Conservation (phyloP, 2,329 filamentous ascomycete species). For the Colletotrichum liriopes region DNA sequence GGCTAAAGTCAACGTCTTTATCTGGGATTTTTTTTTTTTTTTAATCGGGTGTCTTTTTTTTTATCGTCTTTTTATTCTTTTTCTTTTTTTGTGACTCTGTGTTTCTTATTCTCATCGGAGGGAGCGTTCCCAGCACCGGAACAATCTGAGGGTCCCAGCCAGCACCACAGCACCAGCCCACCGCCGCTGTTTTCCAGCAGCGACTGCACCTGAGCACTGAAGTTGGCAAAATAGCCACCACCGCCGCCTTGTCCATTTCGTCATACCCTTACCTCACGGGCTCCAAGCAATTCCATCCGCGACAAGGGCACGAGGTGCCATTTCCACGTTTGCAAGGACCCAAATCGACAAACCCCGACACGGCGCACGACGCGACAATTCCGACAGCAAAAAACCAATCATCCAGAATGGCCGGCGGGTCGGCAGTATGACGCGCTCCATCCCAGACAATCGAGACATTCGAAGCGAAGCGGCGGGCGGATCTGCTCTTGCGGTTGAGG, state of each 20-base stretch:
- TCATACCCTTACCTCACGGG: constrained; percentile 20
- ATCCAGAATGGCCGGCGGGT: constrained; percentile 39
- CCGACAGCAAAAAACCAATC: neutral
- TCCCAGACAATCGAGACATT: constrained; percentile 26
- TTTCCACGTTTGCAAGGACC: constrained; percentile 3
- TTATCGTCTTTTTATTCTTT: too few species aligned
- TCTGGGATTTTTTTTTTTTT: neutral
- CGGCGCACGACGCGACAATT: neutral
- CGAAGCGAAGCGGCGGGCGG: constrained; percentile 39
- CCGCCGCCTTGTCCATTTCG: constrained; percentile 26
- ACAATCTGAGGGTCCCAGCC: constrained; percentile 2
- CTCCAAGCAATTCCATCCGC: neutral
- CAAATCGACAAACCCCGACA: neutral
- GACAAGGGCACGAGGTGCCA: constrained; percentile 2
- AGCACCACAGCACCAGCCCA: neutral
- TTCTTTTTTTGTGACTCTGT: neutral
- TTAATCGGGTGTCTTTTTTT: neutral
- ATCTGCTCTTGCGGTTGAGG: constrained; percentile 37
- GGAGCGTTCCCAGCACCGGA: constrained; percentile 19
- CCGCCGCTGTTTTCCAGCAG: neutral
- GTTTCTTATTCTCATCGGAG: neutral
- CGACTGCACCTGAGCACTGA: neutral
- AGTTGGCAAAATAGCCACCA: constrained; percentile 17
- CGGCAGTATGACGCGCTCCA: constrained; percentile 37
- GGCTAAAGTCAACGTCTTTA: constrained; percentile 17